A percentile compares a stretch with the other conserved stretches of the same genome.
Conservation (phyloP, 2,329 filamentous ascomycete genomes). For the Phaeosphaeriaceae sp. region DNA sequence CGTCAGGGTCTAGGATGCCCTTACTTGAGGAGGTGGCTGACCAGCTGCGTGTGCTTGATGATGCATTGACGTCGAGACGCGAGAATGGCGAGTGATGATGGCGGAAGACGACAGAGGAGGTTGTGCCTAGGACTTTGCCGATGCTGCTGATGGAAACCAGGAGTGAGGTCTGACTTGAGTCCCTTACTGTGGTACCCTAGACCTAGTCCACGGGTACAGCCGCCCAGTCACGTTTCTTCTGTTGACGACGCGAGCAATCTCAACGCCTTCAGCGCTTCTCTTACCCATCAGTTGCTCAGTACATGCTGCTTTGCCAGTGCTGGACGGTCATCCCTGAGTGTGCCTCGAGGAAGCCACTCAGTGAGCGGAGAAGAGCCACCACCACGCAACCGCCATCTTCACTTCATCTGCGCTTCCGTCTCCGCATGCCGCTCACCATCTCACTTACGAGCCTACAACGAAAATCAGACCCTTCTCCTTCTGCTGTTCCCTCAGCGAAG, state of each 20-base stretch:
- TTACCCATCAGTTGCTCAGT: not conserved
- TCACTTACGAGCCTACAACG: not conserved
- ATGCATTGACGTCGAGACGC: not conserved
- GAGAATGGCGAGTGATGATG: not conserved
- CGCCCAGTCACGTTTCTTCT: constrained; percentile 1
- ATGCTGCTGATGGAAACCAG: not conserved
- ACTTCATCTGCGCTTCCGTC: not conserved
- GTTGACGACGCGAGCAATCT: not conserved
- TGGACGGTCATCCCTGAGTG: not conserved
- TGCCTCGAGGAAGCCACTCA: not conserved
- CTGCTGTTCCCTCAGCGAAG: not conserved
- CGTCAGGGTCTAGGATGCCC: not conserved
- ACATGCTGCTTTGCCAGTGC: not conserved
- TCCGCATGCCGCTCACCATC: not conserved
- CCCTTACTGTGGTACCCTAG: not conserved
- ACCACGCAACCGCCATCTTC: not conserved
- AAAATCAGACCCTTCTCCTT: not conserved
- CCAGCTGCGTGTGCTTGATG: not conserved
- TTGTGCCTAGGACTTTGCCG: not conserved
- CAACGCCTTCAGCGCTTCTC: not conserved
- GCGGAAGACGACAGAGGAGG: not conserved
- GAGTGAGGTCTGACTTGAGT: constrained; percentile 1
- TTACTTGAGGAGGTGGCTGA: not conserved
- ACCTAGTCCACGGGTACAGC: not conserved
- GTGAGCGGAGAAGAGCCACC: not conserved